Evolutionary conservation across 495 filamentous ascomycete genomes (phyloP).

Genomic region (Astrocystis sublimbata): DNA sequence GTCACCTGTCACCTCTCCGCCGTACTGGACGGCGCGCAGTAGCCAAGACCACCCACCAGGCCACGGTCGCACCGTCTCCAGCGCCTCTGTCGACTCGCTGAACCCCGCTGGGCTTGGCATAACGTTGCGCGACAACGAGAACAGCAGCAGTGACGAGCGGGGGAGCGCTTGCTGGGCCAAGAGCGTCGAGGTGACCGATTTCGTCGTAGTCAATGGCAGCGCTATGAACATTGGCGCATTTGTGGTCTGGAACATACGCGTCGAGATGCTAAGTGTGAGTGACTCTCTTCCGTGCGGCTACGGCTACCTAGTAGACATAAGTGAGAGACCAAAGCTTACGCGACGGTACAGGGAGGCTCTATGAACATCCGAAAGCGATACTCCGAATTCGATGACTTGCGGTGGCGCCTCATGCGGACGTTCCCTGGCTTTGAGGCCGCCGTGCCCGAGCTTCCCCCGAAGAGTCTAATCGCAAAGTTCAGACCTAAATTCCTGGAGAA

Average conservation of each 20-base stretch:
- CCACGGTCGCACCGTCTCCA: constrained; percentile 38
- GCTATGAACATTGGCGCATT: constrained; percentile 56
- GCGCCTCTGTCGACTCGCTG: constrained; percentile 46
- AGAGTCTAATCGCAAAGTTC: constrained; percentile 56
- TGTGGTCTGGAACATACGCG: constrained; percentile 56
- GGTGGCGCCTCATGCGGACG: constrained; percentile 49
- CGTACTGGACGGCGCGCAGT: constrained; percentile 35
- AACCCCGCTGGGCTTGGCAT: constrained; percentile 46
- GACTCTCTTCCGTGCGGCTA: neutral
- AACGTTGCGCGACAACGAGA: constrained; percentile 55
- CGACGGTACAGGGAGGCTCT: constrained; percentile 43
- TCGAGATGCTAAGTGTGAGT: constrained; percentile 52
- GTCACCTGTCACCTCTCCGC: constrained; percentile 29
- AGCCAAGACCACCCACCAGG: constrained; percentile 18
- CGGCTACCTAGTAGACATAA: neutral
- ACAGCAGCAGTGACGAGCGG: constrained; percentile 42
- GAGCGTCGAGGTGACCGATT: constrained; percentile 54
- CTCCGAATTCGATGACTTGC: constrained; percentile 59
- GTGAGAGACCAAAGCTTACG: neutral
- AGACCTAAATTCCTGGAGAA: constrained; percentile 54
- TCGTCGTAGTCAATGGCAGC: constrained; percentile 53
- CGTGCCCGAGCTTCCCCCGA: constrained; percentile 57
- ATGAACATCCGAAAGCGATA: constrained; percentile 60
- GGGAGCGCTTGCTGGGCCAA: constrained; percentile 59
- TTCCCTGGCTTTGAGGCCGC: constrained; percentile 57